phyloP scores from a whole-genome alignment of 805 yeast species.

The Wickerhamomyces sydowiorum region DNA sequence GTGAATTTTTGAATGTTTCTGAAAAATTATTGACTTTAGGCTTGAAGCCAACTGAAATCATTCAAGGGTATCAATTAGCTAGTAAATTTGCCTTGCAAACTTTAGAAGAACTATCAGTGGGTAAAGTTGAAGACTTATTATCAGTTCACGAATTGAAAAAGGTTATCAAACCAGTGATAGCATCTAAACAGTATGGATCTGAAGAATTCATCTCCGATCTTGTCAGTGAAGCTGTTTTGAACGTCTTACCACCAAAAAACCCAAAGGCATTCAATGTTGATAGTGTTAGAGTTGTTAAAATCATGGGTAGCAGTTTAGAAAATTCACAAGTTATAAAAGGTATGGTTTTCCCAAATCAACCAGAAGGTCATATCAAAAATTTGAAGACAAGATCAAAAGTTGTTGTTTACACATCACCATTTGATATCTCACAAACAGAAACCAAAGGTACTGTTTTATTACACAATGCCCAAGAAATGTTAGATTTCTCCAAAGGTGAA shows the following conservation, averaged over 20 bases:
- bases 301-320: constrained; percentile 83
- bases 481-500: constrained; percentile 93
- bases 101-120: constrained; percentile 60
- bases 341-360: constrained; percentile 96
- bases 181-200: constrained; percentile 89
- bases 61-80: constrained; percentile 91
- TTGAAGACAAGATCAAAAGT: constrained; percentile 65
- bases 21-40: constrained; percentile 84
- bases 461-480: constrained; percentile 95
- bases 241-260: constrained; percentile 65
- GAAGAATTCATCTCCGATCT: constrained; percentile 74
- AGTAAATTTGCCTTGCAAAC: constrained; percentile 63
- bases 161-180: constrained; percentile 79
- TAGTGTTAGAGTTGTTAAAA: constrained; percentile 89
- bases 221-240: constrained; percentile 79
- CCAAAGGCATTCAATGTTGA: constrained; percentile 79
- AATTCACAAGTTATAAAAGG: constrained; percentile 84
- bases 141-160: constrained; percentile 55
- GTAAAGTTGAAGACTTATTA: constrained; percentile 51
- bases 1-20: constrained; percentile 81
- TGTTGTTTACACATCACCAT: constrained; percentile 88
- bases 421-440: constrained; percentile 94
- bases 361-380: constrained; percentile 84
- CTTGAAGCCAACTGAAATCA: constrained; percentile 84
- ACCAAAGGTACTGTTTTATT: constrained; percentile 95